Conservation (phyloP, 192 early-diverging fungal species). For the Coemansia sp. region DNA sequence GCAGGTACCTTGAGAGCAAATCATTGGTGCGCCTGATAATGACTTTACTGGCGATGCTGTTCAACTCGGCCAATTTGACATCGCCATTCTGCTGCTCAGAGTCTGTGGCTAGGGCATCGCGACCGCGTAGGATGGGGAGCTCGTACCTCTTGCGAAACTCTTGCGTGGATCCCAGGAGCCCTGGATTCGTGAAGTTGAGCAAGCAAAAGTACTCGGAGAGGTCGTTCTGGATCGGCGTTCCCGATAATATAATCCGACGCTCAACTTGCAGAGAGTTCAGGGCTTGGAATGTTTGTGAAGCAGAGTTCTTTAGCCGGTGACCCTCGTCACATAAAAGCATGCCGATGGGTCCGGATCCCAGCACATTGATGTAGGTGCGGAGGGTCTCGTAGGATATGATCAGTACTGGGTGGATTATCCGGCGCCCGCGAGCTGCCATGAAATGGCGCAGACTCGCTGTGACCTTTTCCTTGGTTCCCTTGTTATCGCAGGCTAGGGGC, state of each 20-base stretch:
- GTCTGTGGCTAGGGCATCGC: slow-evolving; percentile 86
- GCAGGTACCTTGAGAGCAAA: slow-evolving; percentile 94
- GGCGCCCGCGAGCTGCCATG: slow-evolving; percentile 79
- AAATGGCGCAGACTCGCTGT: slow-evolving; percentile 75
- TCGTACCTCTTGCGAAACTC: slow-evolving; percentile 95
- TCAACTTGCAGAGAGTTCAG: slow-evolving; percentile 85
- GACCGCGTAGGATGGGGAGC: slow-evolving; percentile 88
- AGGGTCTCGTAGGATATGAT: slow-evolving; percentile 98
- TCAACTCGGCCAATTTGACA: slow-evolving; percentile 80
- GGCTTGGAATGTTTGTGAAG: slow-evolving; percentile 77
- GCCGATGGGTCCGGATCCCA: slow-evolving; percentile 81
- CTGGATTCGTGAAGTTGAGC: slow-evolving; percentile 93
- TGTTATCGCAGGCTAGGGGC: slow-evolving; percentile 86
- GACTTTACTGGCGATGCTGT: slow-evolving; percentile 85
- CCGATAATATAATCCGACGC: slow-evolving; percentile 90
- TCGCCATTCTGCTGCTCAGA: slow-evolving; percentile 76
- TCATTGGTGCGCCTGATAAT: slow-evolving; percentile 98
- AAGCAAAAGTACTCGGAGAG: slow-evolving; percentile 91
- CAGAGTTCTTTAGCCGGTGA: slow-evolving; percentile 89
- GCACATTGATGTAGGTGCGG: slow-evolving; percentile 72
- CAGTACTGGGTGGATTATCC: slow-evolving; percentile 83
- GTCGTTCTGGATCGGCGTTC: slow-evolving; percentile 94
- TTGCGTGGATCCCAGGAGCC: slow-evolving; percentile 76
- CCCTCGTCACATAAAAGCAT: slow-evolving; percentile 97
- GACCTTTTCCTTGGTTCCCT: slow-evolving; percentile 84